phyloP scores from a whole-genome alignment of 805 yeast species.

The Wickerhamiella australiensis region DNA sequence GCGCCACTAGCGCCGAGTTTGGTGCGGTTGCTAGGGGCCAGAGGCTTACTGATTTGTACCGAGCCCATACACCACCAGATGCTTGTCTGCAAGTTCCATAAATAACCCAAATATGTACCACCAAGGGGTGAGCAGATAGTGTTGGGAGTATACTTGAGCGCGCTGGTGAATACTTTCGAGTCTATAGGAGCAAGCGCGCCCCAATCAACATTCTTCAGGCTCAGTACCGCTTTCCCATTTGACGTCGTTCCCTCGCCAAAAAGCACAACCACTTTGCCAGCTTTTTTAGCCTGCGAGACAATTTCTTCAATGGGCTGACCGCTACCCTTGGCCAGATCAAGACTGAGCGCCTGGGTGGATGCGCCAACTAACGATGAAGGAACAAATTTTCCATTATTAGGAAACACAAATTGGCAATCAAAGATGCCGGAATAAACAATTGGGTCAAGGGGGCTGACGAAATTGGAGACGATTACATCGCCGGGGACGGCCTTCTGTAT shows the following conservation, averaged over 20 bases:
- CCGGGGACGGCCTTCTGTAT: slow-evolving; percentile 24
- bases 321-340: slow-evolving; percentile 2
- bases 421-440: slow-evolving; percentile 27
- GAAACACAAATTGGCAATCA: slow-evolving; percentile 29
- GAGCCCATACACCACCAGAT: slow-evolving; percentile 24
- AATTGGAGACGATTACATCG: slow-evolving; percentile 46
- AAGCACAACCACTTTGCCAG: slow-evolving; percentile 39
- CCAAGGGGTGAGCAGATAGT: slow-evolving; percentile 30
- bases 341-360: slow-evolving; percentile 18
- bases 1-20: slow-evolving; percentile 30
- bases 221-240: slow-evolving; percentile 65
- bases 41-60: slow-evolving; percentile 24
- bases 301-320: slow-evolving; percentile 16
- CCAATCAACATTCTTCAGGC: slow-evolving; percentile 33
- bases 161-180: slow-evolving; percentile 23
- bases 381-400: slow-evolving; percentile 30
- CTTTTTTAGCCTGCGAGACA: slow-evolving; percentile 22
- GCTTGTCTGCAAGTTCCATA: slow-evolving; percentile 19
- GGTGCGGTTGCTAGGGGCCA: slow-evolving; percentile 15
- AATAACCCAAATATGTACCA: slow-evolving; percentile 20
- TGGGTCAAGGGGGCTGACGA: slow-evolving; percentile 48
- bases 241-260: slow-evolving; percentile 78
- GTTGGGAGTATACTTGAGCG: slow-evolving; percentile 27
- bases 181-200: slow-evolving; percentile 12
- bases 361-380: slow-evolving; percentile 15